Base-by-base conservation (phyloP, 1,284 basidiomycete species). In the Sporisorium sorghi region DNA sequence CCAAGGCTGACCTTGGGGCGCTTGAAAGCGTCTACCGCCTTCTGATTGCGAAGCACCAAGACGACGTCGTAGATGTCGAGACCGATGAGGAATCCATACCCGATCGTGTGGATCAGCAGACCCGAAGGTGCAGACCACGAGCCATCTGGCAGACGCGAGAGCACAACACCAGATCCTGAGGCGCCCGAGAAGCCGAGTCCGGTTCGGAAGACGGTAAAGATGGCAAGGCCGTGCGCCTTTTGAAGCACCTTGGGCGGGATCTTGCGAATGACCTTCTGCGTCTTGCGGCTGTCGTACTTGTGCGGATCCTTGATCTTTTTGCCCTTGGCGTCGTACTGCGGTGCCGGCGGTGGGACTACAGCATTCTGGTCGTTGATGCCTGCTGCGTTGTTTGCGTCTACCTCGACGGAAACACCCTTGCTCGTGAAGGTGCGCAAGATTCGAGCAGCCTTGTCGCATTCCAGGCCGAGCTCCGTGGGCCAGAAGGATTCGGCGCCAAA, bases 61-160 rank as follows among this genome's bases (percentile, higher is more conserved):
- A 85, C 84, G 12, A 85, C 84, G 44, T 86, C 85, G 66, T 86
- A 86, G 24, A 85, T 77, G 46, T 86, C 85, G 14, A 82, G 73
- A 0, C 85, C 85, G 33, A 82, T 76, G 12, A 83, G 64, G 42
- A 85, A 76, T 0, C 80, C 83, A 39, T 73, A 77, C 0, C 81
- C 80, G 17, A 83, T 44, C 0, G 83, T 84, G 33, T 86, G 82
- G 14, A 85, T 63, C 0, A 85, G 52, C 9, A 85, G 60, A 19
- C 81, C 83, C 1, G 79, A 80, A 3, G 85, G 85, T 0, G 78
- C 49, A 5, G 79, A 76, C 85, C 85, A 85, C 19, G 60, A 57
- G 0, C 85, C 83, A 24, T 85, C 82, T 0, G 73, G 75, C 6
- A 84, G 69, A 24, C 79, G 65, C 14, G 80, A 76, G 7, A 85